A percentile compares a stretch with the other conserved stretches of the same genome.
phyloP scores from a whole-genome alignment of 2,329 filamentous ascomycete species.

The Hawksworthiomyces lignivorus region DNA sequence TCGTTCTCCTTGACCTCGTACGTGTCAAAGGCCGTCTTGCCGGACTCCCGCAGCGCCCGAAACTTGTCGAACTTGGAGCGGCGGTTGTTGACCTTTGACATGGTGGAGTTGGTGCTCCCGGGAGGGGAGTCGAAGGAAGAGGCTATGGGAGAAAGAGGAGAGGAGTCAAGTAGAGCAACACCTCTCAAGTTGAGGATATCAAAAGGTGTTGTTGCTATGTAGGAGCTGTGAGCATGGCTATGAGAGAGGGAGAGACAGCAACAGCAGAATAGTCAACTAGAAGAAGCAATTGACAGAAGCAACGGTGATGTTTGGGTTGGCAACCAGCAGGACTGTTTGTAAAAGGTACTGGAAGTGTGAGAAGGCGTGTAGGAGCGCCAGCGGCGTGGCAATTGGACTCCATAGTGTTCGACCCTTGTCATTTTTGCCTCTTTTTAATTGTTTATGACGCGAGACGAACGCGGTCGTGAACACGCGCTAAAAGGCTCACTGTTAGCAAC shows the following conservation, averaged over 20 bases:
- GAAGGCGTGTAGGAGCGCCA: too few relatives aligned
- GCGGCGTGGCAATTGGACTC: too few relatives aligned
- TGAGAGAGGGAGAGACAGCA: not conserved
- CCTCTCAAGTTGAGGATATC: not conserved
- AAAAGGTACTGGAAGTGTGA: too few relatives aligned
- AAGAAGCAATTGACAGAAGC: not conserved
- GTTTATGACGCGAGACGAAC: too few relatives aligned
- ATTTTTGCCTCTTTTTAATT: too few relatives aligned
- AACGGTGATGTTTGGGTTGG: not conserved
- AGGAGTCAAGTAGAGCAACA: not conserved
- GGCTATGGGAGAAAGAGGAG: not conserved
- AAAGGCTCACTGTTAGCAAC: too few relatives aligned
- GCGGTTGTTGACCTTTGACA: conserved; percentile 32
- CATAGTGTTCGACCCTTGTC: too few relatives aligned
- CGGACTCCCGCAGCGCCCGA: conserved; percentile 72
- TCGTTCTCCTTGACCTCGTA: conserved; percentile 82
- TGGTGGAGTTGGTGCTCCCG: conserved; percentile 15
- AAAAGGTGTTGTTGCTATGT: not conserved
- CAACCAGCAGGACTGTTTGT: too few relatives aligned
- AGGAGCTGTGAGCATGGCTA: too few relatives aligned
- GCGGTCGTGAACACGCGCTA: too few relatives aligned
- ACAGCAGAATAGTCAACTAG: not conserved
- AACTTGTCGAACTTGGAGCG: conserved; percentile 66
- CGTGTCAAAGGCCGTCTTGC: conserved; percentile 81
- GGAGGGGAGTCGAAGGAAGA: not conserved